phyloP scores from a whole-genome alignment of 208 protist species.

The Trypanosoma rangeli region DNA sequence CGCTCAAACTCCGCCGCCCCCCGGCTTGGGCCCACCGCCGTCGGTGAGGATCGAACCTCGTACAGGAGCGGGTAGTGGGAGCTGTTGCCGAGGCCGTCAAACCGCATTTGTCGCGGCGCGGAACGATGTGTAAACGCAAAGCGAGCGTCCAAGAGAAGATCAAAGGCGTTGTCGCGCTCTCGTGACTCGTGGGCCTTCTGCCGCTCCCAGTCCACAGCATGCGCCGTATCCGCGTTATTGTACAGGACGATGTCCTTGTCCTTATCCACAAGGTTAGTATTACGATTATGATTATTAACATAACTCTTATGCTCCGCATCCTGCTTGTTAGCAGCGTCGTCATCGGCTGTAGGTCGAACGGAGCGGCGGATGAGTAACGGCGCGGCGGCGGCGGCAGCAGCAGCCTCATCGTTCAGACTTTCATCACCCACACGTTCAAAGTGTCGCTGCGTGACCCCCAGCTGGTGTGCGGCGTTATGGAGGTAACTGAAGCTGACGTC shows the following conservation, averaged over 20 bases:
- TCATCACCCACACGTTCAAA: conserved; percentile 17
- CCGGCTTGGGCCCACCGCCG: conserved; percentile 21
- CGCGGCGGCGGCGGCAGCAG: not conserved
- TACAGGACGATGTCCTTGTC: not conserved
- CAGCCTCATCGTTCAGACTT: not conserved
- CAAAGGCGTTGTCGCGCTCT: not conserved
- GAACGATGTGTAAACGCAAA: not conserved
- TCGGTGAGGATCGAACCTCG: conserved; percentile 32
- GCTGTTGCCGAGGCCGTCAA: conserved; percentile 17
- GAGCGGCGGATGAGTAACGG: conserved; percentile 18
- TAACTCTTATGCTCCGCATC: not conserved
- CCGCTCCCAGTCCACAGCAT: not conserved
- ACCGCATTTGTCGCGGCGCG: not conserved
- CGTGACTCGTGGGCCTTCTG: not conserved
- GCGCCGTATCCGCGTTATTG: not conserved
- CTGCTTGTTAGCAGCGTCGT: not conserved
- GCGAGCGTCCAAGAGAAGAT: conserved; percentile 1
- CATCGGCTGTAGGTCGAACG: not conserved
- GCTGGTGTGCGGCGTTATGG: conserved; percentile 41
- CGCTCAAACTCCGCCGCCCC: conserved; percentile 54
- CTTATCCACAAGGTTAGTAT: not conserved
- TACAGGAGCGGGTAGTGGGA: conserved; percentile 44
- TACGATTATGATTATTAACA: not conserved
- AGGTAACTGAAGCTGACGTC: conserved; percentile 40
- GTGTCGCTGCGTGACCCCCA: conserved; percentile 38